Evolutionary conservation across 192 early-diverging fungal genomes (phyloP), one percentile per base, ranked within the genome.

Genomic region (Hyaloraphidium curvatum): DNA sequence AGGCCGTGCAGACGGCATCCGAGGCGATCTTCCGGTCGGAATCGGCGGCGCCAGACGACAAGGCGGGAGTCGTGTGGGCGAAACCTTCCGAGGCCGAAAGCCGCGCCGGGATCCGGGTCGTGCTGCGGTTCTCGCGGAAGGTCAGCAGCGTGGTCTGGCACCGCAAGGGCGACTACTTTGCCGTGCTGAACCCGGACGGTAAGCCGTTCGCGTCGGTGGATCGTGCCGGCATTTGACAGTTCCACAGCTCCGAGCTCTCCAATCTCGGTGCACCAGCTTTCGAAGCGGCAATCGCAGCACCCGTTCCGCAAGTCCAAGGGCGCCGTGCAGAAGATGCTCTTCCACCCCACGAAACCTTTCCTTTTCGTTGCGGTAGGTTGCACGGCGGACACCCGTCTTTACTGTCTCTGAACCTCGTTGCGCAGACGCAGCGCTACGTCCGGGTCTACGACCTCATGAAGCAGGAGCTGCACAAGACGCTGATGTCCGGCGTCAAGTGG

Each of bases 91-190:
- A n/a, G n/a, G n/a, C n/a, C n/a, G n/a, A n/a, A n/a, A n/a, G n/a
- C n/a, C n/a, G n/a, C n/a, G n/a, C n/a, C n/a, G 66, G 60, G n/a
- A 60, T 48, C 33, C 63, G 67, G 40, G 59, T 83, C 1, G 50
- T 62, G 31, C 51, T 82, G 17, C 41, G 66, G 19, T 75, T 80
- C 61, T 60, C 59, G 55, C 66, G 75, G 54, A 62, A 69, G 9
- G 83, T 90, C 28, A 90, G 82, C 55, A 75, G 80, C 52, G 65
- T 98, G 35, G 72, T 73, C 25, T 98, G 94, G 94, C 94, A 98
- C 66, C 72, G 86, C 50, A 91, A 85, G 62, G 94, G 94, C 54
- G 89, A 98, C 67, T 97, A 98, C 66, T 79, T 96, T 69, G 74
- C 85, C 0, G 84, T 86, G 25, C 76, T 93, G 16, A 76, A 79